These are phyloP conservation scores for Scutellaria baicalensis DNA, from an alignment of 257 asterid species.

Conservation along the genomic window DNA sequence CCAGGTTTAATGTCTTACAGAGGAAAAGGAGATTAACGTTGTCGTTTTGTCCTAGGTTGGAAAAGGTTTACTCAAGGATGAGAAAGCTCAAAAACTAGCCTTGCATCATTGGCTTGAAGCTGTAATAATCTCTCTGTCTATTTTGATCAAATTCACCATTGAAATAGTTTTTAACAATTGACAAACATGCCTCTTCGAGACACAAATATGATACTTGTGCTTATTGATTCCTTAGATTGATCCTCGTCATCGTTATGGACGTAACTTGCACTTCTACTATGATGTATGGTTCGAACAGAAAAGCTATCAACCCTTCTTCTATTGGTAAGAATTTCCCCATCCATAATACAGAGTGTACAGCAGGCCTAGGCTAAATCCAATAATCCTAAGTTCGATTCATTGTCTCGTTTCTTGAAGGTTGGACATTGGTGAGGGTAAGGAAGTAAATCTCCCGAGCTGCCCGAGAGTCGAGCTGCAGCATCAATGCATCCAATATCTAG, in stretches of 20 bases:
- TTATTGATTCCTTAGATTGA: conserved; percentile 42
- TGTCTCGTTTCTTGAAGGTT: conserved; percentile 33
- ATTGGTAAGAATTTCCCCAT: conserved; percentile 42
- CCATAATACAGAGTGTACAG: background rate
- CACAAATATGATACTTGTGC: background rate
- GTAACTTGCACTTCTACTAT: conserved; percentile 60
- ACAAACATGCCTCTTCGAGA: background rate
- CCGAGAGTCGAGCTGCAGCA: conserved; percentile 40
- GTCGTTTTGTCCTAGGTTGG: conserved; percentile 41
- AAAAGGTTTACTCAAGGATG: conserved; percentile 62
- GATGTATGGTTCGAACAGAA: conserved; percentile 50
- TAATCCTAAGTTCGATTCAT: background rate
- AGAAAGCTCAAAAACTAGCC: conserved; percentile 68
- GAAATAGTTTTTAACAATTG: background rate
- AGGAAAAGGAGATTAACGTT: background rate
- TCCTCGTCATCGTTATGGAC: conserved; percentile 80
- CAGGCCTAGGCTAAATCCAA: background rate
- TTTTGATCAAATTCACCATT: background rate
- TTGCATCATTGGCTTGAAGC: conserved; percentile 87
- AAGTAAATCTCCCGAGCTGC: conserved; percentile 45
- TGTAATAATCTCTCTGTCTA: conserved; percentile 26
- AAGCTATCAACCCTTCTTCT: conserved; percentile 72
- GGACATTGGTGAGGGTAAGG: conserved; percentile 74
- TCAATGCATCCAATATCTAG: conserved; percentile 62
- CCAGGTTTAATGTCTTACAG: background rate